Conservation (phyloP, 2,329 filamentous ascomycete genomes). For the Beauveria scarabaeidicola region DNA sequence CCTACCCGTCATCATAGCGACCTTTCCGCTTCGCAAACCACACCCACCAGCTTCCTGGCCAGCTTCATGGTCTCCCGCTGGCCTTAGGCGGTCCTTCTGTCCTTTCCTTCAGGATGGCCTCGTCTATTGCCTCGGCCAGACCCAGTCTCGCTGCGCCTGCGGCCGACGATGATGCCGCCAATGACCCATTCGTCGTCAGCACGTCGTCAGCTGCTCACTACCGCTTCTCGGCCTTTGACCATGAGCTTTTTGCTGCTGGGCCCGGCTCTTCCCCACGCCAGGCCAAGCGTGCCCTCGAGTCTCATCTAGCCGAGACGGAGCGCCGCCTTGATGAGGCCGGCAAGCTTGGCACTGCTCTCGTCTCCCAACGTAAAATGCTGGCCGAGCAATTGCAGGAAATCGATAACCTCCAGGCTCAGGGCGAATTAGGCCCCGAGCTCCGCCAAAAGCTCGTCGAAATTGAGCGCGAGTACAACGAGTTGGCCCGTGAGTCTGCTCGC, state of each 20-base stretch:
- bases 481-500: slow-evolving; percentile 80
- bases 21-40: background rate
- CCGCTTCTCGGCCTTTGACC: slow-evolving; percentile 77
- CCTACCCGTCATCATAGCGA: background rate
- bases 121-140: slow-evolving; percentile 34
- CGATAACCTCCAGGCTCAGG: slow-evolving; percentile 65
- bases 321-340: slow-evolving; percentile 86
- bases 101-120: slow-evolving; percentile 30
- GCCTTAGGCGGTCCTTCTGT: slow-evolving; percentile 11
- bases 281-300: slow-evolving; percentile 79
- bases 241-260: slow-evolving; percentile 68
- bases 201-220: slow-evolving; percentile 43
- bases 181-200: slow-evolving; percentile 51
- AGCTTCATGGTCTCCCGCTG: slow-evolving; percentile 11
- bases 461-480: slow-evolving; percentile 91
- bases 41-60: background rate
- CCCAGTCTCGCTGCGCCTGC: slow-evolving; percentile 31
- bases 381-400: slow-evolving; percentile 77
- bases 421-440: slow-evolving; percentile 73
- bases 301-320: slow-evolving; percentile 87
- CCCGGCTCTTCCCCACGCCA: slow-evolving; percentile 73
- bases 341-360: slow-evolving; percentile 75
- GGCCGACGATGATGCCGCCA: slow-evolving; percentile 34
- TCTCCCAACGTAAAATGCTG: slow-evolving; percentile 79
- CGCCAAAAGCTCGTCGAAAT: slow-evolving; percentile 76